Evolutionary conservation across 2,329 filamentous ascomycete genomes (phyloP).

Genomic region (Pseudocercospora musae): DNA sequence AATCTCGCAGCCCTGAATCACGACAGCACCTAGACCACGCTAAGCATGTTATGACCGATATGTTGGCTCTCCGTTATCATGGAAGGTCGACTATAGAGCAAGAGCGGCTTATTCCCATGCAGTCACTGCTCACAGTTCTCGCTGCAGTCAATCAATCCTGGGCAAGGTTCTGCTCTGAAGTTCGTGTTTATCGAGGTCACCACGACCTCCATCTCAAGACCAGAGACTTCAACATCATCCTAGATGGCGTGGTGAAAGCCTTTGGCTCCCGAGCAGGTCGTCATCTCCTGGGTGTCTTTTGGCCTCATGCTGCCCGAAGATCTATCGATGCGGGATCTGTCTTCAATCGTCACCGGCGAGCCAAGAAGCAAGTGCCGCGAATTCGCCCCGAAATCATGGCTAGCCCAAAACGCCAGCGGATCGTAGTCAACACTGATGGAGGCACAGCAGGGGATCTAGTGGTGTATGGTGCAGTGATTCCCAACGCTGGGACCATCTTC

Average conservation of each 20-base stretch:
- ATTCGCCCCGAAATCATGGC: constrained; percentile 2
- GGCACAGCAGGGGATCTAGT: constrained; percentile 6
- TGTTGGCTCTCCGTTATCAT: constrained; percentile 3
- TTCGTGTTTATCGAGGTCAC: constrained; percentile 1
- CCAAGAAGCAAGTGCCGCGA: constrained; percentile 4
- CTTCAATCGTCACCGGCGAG: background rate
- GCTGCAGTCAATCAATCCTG: constrained; percentile 17
- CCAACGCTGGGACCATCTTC: constrained; percentile 24
- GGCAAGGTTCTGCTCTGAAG: constrained; percentile 15
- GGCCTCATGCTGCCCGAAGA: constrained; percentile 35
- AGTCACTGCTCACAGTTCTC: constrained; percentile 21
- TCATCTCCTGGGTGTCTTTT: constrained; percentile 46
- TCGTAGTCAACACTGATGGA: constrained; percentile 4
- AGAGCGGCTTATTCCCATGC: background rate
- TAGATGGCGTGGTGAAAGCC: constrained; percentile 53
- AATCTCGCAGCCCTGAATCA: background rate
- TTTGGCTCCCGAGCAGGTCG: constrained; percentile 49
- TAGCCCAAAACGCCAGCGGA: constrained; percentile 13
- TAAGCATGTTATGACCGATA: constrained; percentile 9
- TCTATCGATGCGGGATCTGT: constrained; percentile 4
- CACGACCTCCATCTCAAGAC: constrained; percentile 23
- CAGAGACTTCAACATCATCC: constrained; percentile 50
- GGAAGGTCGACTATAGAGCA: background rate
- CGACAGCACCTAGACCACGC: constrained; percentile 6
- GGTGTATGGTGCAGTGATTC: constrained; percentile 24